phyloP scores from a whole-genome alignment of 2,329 filamentous ascomycete genomes.

The Ascochyta clinopodiicola region DNA sequence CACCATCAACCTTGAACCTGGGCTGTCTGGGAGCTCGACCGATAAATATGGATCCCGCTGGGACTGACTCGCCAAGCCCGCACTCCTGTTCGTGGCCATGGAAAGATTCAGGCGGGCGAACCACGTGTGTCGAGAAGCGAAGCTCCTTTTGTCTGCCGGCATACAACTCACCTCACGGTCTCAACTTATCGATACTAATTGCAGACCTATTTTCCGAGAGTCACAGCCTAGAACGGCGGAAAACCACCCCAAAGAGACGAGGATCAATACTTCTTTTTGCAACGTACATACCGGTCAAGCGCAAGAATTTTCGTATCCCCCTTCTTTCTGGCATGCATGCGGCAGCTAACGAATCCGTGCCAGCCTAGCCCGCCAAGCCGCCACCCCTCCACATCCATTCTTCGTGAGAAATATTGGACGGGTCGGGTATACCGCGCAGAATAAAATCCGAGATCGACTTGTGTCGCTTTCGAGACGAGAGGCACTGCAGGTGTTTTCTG shows the following conservation, averaged over 20 bases:
- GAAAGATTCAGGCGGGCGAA: constrained; percentile 8
- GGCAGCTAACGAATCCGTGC: constrained; percentile 6
- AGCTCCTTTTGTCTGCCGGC: constrained; percentile 14
- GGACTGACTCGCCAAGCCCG: not conserved
- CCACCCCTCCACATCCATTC: constrained; percentile 14
- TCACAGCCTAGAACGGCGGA: not conserved
- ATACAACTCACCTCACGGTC: constrained; percentile 15
- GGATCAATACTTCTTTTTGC: constrained; percentile 14
- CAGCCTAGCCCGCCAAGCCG: constrained; percentile 14
- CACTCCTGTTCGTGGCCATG: constrained; percentile 3
- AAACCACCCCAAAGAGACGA: not conserved
- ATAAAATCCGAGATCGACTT: constrained; percentile 12
- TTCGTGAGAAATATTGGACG: not conserved
- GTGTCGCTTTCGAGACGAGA: constrained; percentile 7
- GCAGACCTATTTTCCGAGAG: constrained; percentile 6
- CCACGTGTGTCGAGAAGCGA: constrained; percentile 19
- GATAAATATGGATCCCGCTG: constrained; percentile 1
- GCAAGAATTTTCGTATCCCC: constrained; percentile 17
- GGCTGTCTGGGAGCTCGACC: constrained; percentile 2
- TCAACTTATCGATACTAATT: constrained; percentile 8
- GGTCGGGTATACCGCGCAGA: constrained; percentile 8
- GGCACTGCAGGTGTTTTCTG: not conserved
- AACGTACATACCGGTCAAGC: not conserved
- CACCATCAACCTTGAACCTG: not conserved
- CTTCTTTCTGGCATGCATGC: constrained; percentile 12